A percentile compares a stretch with the other conserved stretches of the same genome.
Conservation (phyloP, 2,329 filamentous ascomycete species). For the Ophiostoma triangulosporum region DNA sequence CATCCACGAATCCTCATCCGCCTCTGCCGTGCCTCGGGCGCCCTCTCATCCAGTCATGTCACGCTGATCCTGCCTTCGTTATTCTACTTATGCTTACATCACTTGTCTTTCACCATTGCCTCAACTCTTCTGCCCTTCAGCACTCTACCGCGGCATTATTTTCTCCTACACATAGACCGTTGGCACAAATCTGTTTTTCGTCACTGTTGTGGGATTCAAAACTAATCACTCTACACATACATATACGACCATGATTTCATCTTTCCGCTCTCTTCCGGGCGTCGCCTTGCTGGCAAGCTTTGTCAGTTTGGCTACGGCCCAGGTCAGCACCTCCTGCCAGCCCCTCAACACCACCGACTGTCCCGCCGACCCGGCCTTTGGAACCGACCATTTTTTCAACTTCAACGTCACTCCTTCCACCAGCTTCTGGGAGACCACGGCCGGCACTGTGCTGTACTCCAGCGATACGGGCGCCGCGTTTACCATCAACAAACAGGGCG, state of each 20-base stretch:
- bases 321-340: slow-evolving; percentile 67
- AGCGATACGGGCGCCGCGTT: slow-evolving; percentile 51
- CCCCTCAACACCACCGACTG: slow-evolving; percentile 57
- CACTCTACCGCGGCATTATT: too few relatives aligned
- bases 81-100: neutral
- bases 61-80: neutral
- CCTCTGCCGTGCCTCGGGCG: neutral
- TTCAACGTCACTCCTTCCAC: slow-evolving; percentile 45
- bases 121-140: too few relatives aligned
- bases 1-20: neutral
- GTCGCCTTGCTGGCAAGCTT: neutral
- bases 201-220: too few relatives aligned
- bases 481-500: slow-evolving; percentile 53
- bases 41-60: neutral
- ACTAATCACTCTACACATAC: too few relatives aligned
- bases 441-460: slow-evolving; percentile 50
- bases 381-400: slow-evolving; percentile 45
- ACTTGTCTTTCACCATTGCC: neutral
- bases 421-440: slow-evolving; percentile 55
- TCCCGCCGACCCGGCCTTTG: slow-evolving; percentile 57
- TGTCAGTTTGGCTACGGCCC: slow-evolving; percentile 34
- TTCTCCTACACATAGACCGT: too few relatives aligned
- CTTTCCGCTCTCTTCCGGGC: neutral
- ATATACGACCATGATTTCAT: neutral
- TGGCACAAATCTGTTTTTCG: too few relatives aligned